Conservation (phyloP, 257 asterid genomes). For the Voacanga thouarsii region DNA sequence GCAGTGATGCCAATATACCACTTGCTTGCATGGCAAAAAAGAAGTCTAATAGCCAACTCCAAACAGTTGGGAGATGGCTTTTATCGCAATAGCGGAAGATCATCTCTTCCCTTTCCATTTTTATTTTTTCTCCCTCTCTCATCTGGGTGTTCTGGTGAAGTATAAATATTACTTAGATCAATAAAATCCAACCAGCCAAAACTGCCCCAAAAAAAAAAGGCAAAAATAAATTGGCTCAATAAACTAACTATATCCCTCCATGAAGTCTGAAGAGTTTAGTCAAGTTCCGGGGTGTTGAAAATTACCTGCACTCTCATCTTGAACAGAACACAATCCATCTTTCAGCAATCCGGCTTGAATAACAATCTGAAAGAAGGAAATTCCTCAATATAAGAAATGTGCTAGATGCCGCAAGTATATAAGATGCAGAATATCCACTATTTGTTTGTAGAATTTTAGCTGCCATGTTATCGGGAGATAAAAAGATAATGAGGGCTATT, state of each 20-base stretch:
- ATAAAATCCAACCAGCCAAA: not conserved
- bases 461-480: not conserved
- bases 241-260: not conserved
- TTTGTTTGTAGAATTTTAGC: not conserved
- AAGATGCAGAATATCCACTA: not conserved
- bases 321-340: conserved; percentile 85
- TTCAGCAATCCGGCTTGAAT: conserved; percentile 83
- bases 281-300: conserved; percentile 5
- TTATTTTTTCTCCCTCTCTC: not conserved
- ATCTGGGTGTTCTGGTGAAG: not conserved
- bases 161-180: not conserved
- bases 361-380: conserved; percentile 48
- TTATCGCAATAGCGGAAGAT: not conserved
- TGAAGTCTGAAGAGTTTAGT: not conserved
- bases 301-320: conserved; percentile 97
- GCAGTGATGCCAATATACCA: not conserved
- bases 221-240: not conserved
- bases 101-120: not conserved
- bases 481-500: not conserved
- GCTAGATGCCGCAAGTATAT: not conserved
- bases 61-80: conserved; percentile 1
- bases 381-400: conserved; percentile 15
- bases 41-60: conserved; percentile 4
- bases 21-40: not conserved
- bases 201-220: not conserved